phyloP scores from a whole-genome alignment of 352 stramenopile genomes.

The Pythium guiyangense region DNA sequence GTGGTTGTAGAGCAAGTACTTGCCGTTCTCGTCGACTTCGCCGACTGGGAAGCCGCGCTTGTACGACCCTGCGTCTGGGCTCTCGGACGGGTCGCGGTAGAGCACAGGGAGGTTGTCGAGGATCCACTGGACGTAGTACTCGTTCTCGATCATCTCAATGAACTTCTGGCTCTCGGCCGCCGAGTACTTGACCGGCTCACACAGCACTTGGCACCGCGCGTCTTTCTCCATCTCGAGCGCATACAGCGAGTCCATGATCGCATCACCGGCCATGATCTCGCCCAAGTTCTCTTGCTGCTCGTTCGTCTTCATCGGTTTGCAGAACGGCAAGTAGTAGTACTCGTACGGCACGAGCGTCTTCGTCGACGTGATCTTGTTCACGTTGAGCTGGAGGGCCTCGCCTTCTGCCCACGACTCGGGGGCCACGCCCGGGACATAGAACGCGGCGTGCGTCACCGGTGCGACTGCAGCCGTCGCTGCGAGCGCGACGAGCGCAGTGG shows the following conservation, averaged over 20 bases:
- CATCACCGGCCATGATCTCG: conserved; percentile 90
- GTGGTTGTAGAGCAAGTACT: conserved; percentile 98
- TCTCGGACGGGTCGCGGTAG: conserved; percentile 75
- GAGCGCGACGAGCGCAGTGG: conserved; percentile 1
- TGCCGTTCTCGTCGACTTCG: conserved; percentile 86
- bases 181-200: conserved; percentile 83
- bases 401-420: conserved; percentile 78
- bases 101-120: conserved; percentile 91
- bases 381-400: conserved; percentile 90
- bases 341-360: conserved; percentile 98
- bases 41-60: conserved; percentile 92
- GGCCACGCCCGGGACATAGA: conserved; percentile 84
- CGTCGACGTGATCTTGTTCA: conserved; percentile 97
- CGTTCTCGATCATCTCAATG: conserved; percentile 90
- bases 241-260: conserved; percentile 91
- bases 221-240: conserved; percentile 88
- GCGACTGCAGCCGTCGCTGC: conserved; percentile 19
- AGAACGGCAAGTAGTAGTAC: conserved; percentile 98
- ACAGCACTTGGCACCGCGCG: conserved; percentile 87
- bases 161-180: conserved; percentile 77
- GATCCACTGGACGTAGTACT: conserved; percentile 95
- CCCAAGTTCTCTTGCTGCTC: conserved; percentile 90
- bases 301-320: conserved; percentile 71
- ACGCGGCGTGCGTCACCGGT: conserved; percentile 38
- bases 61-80: conserved; percentile 64